These are phyloP conservation scores for Trifolium pratense DNA, from an alignment of 306 rosid species.

Conservation along the genomic window DNA sequence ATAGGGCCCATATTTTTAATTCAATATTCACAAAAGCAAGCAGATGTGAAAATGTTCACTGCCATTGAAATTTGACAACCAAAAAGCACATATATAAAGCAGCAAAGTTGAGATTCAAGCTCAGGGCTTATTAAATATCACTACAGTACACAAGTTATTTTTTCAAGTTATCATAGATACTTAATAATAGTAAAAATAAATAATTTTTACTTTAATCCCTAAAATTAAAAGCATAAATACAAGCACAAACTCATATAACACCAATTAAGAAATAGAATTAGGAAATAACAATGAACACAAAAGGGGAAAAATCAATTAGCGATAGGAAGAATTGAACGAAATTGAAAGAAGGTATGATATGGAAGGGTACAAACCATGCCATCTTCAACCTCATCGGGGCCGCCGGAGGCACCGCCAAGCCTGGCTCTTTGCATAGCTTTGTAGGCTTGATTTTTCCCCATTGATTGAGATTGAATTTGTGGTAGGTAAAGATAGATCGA, in stretches of 20 bases:
- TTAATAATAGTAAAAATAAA: neutral
- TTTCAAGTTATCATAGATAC: neutral
- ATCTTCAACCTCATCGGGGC: slow-evolving; percentile 92
- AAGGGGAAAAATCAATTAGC: neutral
- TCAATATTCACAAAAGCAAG: neutral
- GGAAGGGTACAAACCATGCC: slow-evolving; percentile 99
- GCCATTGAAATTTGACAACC: neutral
- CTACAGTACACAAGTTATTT: neutral
- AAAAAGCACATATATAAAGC: neutral
- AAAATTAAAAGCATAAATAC: slow-evolving; percentile 28
- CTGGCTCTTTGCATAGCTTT: slow-evolving; percentile 98
- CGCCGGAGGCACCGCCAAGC: slow-evolving; percentile 86
- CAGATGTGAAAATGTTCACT: slow-evolving; percentile 14
- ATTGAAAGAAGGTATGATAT: slow-evolving; percentile 39
- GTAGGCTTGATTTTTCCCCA: slow-evolving; percentile 99
- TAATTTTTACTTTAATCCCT: neutral
- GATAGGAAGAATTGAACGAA: neutral
- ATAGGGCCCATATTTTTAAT: neutral
- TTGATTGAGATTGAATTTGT: slow-evolving; percentile 29
- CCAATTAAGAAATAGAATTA: neutral
- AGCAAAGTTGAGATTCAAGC: slow-evolving; percentile 25
- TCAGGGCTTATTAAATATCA: neutral
- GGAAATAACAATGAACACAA: neutral
- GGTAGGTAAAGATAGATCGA: neutral
- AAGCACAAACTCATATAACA: slow-evolving; percentile 3